Evolutionary conservation across 164 flowering plant genomes (phyloP).

Genomic region (Akebia trifoliata): DNA sequence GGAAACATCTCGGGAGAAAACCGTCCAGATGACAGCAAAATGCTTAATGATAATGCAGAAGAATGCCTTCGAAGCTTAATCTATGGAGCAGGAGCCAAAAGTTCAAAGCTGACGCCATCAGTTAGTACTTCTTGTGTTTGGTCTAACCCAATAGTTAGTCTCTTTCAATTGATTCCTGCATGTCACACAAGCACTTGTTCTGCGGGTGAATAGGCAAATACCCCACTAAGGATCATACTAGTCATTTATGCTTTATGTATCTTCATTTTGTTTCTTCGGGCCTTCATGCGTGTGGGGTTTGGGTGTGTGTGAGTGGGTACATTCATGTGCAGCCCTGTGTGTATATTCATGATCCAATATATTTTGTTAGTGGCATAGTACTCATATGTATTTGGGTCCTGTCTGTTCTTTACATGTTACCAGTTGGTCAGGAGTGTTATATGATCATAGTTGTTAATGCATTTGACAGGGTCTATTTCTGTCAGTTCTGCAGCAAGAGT

Average conservation of each 20-base stretch:
- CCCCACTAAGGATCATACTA: too few relatives aligned
- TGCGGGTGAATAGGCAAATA: too few relatives aligned
- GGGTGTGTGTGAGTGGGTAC: too few relatives aligned
- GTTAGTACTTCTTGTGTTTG: conserved; percentile 34
- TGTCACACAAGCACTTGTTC: too few relatives aligned
- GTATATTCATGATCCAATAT: neutral
- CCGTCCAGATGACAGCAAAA: conserved; percentile 32
- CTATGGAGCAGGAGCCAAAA: conserved; percentile 61
- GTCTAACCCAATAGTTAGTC: neutral
- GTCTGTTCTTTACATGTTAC: too few relatives aligned
- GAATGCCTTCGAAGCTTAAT: conserved; percentile 57
- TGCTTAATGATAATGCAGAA: conserved; percentile 55
- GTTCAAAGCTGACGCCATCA: conserved; percentile 80
- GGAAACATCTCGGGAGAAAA: conserved; percentile 72
- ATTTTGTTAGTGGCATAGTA: neutral
- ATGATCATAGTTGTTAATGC: conserved; percentile 3
- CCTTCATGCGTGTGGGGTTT: too few relatives aligned
- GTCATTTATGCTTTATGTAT: too few relatives aligned
- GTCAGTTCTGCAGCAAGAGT: conserved; percentile 66
- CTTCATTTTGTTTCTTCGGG: too few relatives aligned
- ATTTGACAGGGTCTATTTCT: conserved; percentile 67
- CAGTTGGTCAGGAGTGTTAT: neutral
- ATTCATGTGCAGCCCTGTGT: too few relatives aligned
- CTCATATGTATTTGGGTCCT: too few relatives aligned
- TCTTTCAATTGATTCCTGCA: too few relatives aligned